Evolutionary conservation across 495 filamentous ascomycete genomes (phyloP).

Genomic region (Aspergillus carlsbadensis): DNA sequence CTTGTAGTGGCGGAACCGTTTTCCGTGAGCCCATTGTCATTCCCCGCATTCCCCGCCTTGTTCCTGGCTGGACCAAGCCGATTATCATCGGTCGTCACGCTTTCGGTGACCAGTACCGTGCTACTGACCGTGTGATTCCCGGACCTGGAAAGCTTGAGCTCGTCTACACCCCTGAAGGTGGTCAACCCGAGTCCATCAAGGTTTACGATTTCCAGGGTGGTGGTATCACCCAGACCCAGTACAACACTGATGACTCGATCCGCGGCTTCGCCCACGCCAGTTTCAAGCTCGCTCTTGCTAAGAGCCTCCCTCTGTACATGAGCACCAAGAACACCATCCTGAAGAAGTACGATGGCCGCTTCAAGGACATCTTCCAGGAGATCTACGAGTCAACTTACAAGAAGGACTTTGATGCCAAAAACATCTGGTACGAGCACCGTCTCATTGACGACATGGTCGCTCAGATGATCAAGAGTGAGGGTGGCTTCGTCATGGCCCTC

Average conservation of each 20-base stretch:
- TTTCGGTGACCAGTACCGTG: slow-evolving; percentile 97
- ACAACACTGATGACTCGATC: slow-evolving; percentile 97
- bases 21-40: slow-evolving; percentile 99
- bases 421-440: slow-evolving; percentile 98
- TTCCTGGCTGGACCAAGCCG: slow-evolving; percentile 95
- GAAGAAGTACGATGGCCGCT: slow-evolving; percentile 96
- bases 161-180: slow-evolving; percentile 84
- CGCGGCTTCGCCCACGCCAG: slow-evolving; percentile 89
- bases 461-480: slow-evolving; percentile 98
- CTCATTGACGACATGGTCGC: slow-evolving; percentile 99
- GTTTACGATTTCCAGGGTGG: slow-evolving; percentile 89
- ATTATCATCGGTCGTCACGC: slow-evolving; percentile 99
- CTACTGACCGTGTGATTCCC: slow-evolving; percentile 79
- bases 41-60: slow-evolving; percentile 82
- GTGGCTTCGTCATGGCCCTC: slow-evolving; percentile 94
- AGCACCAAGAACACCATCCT: slow-evolving; percentile 99
- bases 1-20: slow-evolving; percentile 80
- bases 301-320: slow-evolving; percentile 91
- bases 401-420: slow-evolving; percentile 82
- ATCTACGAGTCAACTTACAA: slow-evolving; percentile 87
- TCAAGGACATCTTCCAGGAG: slow-evolving; percentile 99
- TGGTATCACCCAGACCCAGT: slow-evolving; percentile 89
- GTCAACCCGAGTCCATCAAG: slow-evolving; percentile 80
- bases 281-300: slow-evolving; percentile 90
- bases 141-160: slow-evolving; percentile 86